Evolutionary conservation across 345 rosid genomes (phyloP), one percentile per base, ranked within the genome.

Genomic region (Gynandropsis gynandra): DNA sequence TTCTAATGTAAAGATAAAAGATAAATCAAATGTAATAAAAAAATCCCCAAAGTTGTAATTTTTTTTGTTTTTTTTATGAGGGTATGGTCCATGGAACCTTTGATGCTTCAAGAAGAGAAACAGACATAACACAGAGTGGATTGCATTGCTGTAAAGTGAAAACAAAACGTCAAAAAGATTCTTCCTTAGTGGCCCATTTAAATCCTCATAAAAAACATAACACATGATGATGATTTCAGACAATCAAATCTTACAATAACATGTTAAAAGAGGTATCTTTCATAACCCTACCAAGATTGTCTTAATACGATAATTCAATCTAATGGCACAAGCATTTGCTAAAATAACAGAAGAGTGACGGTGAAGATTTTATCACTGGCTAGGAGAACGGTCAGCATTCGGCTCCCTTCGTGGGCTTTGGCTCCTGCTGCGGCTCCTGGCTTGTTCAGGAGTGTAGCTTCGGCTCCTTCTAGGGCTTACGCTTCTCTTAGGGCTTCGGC

Each of bases 321-420:
- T n/a, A n/a, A n/a, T n/a, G n/a, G n/a, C n/a, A 46, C 48, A 63
- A 47, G 21, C 42, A 48, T 56, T 51, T 21, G 52, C 48, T 49
- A 24, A 36, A 1, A 15, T 0, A 47, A 63, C 44, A 32, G 43
- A 50, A 42, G 19, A 13, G 49, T 2, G 40, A 51, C 27, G 17
- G 54, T 31, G 37, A 46, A 39, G 12, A 27, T 54, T 11, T 20
- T 27, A 42, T 85, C 81, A 85, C 63, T 59, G 82, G 68, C 81
- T 77, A 15, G 94, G 90, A 67, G 95, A 81, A 69, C 86, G 74
- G 16, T 67, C 82, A 54, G 39, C 55, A 36, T 66, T 66, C 14
- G 45, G 36, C 47, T 31, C 61, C 5, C 81, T 82, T 37, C 65
- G 56, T 18, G 54, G 80, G 55, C 36, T 79, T 49, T 63, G 58